These are phyloP conservation scores for Sphaerulina populicola DNA, from an alignment of 2,329 filamentous ascomycete species.

Conservation along the genomic window DNA sequence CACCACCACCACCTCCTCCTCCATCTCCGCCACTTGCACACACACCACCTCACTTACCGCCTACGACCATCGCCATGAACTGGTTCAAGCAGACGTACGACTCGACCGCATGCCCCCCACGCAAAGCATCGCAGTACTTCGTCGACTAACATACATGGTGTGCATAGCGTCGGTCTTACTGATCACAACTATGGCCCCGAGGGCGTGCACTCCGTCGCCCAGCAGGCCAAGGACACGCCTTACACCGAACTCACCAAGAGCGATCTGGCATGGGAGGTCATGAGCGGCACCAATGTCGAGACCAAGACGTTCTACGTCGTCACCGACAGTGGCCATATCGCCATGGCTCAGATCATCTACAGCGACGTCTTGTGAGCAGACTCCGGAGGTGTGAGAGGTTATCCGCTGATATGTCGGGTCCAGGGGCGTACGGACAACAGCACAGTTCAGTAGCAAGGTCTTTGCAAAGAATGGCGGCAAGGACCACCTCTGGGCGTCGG, in stretches of 20 bases:
- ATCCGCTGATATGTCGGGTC: conserved; percentile 14
- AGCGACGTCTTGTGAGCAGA: conserved; percentile 80
- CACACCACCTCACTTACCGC: background rate
- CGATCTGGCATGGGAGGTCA: conserved; percentile 71
- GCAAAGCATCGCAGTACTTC: conserved; percentile 11
- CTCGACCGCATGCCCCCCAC: conserved; percentile 22
- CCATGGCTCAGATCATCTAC: conserved; percentile 86
- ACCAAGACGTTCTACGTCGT: conserved; percentile 91
- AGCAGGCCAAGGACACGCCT: conserved; percentile 67
- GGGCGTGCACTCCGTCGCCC: conserved; percentile 76
- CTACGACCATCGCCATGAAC: conserved; percentile 62
- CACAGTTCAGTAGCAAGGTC: conserved; percentile 91
- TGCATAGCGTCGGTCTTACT: conserved; percentile 62
- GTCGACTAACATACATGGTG: conserved; percentile 14
- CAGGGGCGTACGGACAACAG: conserved; percentile 81
- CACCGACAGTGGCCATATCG: conserved; percentile 66
- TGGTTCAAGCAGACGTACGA: conserved; percentile 87
- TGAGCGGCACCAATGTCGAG: conserved; percentile 84
- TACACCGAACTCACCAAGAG: conserved; percentile 72
- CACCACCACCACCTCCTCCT: too few species aligned
- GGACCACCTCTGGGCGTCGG: conserved; percentile 74
- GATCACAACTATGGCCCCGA: conserved; percentile 89
- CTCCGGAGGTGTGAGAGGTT: background rate
- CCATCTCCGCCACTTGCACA: background rate
- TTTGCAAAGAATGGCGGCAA: conserved; percentile 65